Base-by-base conservation (phyloP, 257 asterid genomes). In the Solanum stenotomum region DNA sequence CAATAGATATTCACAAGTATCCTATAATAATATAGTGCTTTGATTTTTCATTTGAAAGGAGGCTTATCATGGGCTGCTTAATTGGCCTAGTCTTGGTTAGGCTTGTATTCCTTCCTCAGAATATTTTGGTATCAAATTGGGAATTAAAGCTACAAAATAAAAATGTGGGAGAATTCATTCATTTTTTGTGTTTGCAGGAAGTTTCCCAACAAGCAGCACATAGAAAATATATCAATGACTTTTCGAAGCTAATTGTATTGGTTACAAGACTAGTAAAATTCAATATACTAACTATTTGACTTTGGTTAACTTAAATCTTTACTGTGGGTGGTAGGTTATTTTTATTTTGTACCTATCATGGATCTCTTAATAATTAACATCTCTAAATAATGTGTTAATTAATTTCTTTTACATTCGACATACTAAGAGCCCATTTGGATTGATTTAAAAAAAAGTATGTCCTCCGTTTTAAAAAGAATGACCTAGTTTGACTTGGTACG, bases 51-150 rank as follows among this genome's bases (percentile, higher is more conserved):
- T 82, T 49, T 29, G 44, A 82, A 49, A 10, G 86, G 44, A 46
- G 70, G 70, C 70, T 82, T 82, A 82, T 82, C 86, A 59, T 85
- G 90, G 88, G 88, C 86, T 88, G 90, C 88, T 22, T 37, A 75
- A 37, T 75, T 4, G 52, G 74, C 29, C 22, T 29, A 27, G 83
- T 65, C 87, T 65, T 52, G 31, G 88, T 85, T 77, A 77, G 87
- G 86, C 37, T 65, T 10, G 14, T 71, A 40, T 84, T 76, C 82
- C 72, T 42, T 31, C 14, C 34, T 31, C 13, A n/a, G 40, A 42
- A 12, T 46, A 46, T 1, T 20, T 68, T 42, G 33, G 46, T 59
- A 6, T 10, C 37, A 85, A 65, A 12, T 33, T 15, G 67, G 74
- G 87, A 59, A 74, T 71, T 18, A 9, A 34, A 18, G 10, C 3